Evolutionary conservation across 306 rosid species (phyloP).

Genomic region (Macrotyloma uniflorum): DNA sequence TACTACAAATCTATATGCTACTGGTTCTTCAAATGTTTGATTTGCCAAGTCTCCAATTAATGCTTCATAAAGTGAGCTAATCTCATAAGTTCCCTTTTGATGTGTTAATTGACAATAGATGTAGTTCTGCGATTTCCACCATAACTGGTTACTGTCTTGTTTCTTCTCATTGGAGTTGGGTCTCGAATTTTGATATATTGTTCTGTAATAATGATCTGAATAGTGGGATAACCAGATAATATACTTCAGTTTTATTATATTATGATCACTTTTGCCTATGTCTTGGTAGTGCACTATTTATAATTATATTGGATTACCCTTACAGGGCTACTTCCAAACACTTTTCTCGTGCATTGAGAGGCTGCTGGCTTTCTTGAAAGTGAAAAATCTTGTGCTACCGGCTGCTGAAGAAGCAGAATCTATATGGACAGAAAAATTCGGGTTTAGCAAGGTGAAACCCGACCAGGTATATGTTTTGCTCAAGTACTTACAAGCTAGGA

Average conservation of each 20-base stretch:
- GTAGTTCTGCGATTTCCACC: conserved; percentile 18
- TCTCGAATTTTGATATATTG: conserved; percentile 19
- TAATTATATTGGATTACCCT: background rate
- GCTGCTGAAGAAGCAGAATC: conserved; percentile 95
- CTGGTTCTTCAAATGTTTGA: background rate
- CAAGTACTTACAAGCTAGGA: background rate
- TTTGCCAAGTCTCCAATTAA: conserved; percentile 5
- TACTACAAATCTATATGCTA: background rate
- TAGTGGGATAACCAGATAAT: background rate
- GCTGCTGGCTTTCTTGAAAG: conserved; percentile 75
- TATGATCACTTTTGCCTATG: conserved; percentile 3
- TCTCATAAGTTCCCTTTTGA: background rate
- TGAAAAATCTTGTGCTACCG: conserved; percentile 83
- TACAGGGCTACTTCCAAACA: conserved; percentile 93
- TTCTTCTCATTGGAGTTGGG: conserved; percentile 14
- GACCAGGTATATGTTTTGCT: conserved; percentile 64
- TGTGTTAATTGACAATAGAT: background rate
- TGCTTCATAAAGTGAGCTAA: conserved; percentile 17
- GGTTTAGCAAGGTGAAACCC: conserved; percentile 73
- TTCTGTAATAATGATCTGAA: conserved; percentile 7
- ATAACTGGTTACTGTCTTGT: conserved; percentile 12
- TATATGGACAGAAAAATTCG: conserved; percentile 88
- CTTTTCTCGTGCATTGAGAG: conserved; percentile 88
- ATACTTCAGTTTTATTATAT: background rate
- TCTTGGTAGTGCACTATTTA: conserved; percentile 1